Percentiles rank a stretch among this genome's conserved stretches.
Conservation (phyloP, 768 basidiomycete species). For the Russula griseocarnosa region DNA sequence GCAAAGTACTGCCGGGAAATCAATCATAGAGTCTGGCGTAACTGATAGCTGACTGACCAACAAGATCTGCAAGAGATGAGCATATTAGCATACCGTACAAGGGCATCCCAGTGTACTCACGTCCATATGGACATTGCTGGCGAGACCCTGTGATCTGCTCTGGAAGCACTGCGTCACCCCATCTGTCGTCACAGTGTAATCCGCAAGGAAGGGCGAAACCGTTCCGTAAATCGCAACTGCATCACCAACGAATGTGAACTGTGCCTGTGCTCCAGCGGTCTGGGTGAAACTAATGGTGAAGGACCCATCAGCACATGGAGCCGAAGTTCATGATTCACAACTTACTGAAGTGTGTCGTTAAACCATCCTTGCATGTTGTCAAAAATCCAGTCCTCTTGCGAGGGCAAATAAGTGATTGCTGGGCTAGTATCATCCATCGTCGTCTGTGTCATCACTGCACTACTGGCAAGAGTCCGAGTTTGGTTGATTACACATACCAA, state of each 20-base stretch:
- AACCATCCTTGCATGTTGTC: slow-evolving; percentile 35
- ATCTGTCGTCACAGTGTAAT: slow-evolving; percentile 47
- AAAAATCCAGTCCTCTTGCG: slow-evolving; percentile 38
- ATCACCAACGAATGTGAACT: slow-evolving; percentile 46
- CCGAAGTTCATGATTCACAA: not conserved
- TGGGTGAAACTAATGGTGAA: slow-evolving; percentile 39
- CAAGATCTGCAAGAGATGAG: slow-evolving; percentile 27
- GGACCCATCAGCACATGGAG: not conserved
- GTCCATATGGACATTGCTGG: slow-evolving; percentile 35
- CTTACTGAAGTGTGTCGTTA: slow-evolving; percentile 45
- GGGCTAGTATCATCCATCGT: slow-evolving; percentile 39
- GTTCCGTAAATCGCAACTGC: slow-evolving; percentile 55
- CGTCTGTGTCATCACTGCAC: slow-evolving; percentile 43
- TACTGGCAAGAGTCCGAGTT: slow-evolving; percentile 43
- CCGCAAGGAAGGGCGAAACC: slow-evolving; percentile 48
- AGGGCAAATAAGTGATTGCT: slow-evolving; percentile 40
- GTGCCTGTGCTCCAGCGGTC: slow-evolving; percentile 40
- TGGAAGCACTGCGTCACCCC: slow-evolving; percentile 36
- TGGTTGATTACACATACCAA: not conserved
- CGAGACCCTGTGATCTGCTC: slow-evolving; percentile 39
- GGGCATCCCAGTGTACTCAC: slow-evolving; percentile 28
- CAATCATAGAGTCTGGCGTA: slow-evolving; percentile 2
- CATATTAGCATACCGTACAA: not conserved
- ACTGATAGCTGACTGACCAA: slow-evolving; percentile 27
- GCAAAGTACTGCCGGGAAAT: slow-evolving; percentile 39